A percentile compares a stretch with the other conserved stretches of the same genome.
These are phyloP conservation scores for Alnus rubra DNA, from an alignment of 306 rosid genomes.

Conservation along the genomic window DNA sequence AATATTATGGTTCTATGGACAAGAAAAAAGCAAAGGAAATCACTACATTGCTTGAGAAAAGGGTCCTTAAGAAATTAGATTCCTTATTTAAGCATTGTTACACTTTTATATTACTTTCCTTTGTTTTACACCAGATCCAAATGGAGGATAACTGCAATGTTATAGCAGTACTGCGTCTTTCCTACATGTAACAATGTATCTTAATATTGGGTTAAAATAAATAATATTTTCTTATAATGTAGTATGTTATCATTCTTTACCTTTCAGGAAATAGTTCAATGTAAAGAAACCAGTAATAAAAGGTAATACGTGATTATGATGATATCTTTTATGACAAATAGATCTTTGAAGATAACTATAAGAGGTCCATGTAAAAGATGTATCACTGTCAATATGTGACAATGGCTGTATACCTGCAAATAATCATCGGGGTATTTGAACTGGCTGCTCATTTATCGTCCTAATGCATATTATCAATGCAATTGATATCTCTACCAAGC, in stretches of 20 bases:
- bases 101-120: neutral
- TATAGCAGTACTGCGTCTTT: neutral
- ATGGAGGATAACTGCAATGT: neutral
- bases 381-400: neutral
- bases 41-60: neutral
- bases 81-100: neutral
- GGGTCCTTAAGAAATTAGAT: neutral
- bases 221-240: neutral
- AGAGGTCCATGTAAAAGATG: neutral
- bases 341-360: neutral
- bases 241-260: neutral
- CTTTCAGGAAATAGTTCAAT: neutral
- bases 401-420: too few species aligned
- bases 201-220: neutral
- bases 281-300: neutral
- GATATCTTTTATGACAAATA: neutral
- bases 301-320: neutral
- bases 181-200: neutral
- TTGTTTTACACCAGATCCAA: neutral
- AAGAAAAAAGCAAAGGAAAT: neutral
- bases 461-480: neutral
- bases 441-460: neutral
- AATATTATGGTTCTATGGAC: neutral
- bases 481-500: neutral
- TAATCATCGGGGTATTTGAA: neutral